These are phyloP conservation scores for Gliomastix tumulicola DNA, from an alignment of 2,329 filamentous ascomycete genomes.

Conservation along the genomic window DNA sequence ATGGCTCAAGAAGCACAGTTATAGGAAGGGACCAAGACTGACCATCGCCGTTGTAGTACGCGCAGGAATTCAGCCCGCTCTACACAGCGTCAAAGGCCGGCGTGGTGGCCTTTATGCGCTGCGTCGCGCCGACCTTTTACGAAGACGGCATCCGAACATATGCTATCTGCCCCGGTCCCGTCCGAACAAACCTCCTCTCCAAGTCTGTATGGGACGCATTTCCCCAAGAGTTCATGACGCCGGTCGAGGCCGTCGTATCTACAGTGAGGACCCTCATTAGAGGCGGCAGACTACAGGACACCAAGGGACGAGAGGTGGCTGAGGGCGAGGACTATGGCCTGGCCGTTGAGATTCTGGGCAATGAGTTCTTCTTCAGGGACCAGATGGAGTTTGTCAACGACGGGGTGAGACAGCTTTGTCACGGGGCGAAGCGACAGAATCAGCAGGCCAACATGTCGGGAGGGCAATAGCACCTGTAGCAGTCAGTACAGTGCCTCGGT, in stretches of 20 bases:
- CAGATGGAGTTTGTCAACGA: conserved; percentile 14
- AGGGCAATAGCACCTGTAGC: too few relatives aligned
- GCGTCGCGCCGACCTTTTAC: conserved; percentile 13
- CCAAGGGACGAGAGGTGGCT: conserved; percentile 11
- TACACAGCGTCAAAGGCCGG: conserved; percentile 24
- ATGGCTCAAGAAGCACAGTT: too few relatives aligned
- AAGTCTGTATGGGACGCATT: conserved; percentile 17
- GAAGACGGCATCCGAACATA: conserved; percentile 19
- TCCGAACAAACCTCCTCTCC: conserved; percentile 19
- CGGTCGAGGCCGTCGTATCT: conserved; percentile 17
- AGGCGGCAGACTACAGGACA: conserved; percentile 13
- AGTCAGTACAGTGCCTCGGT: too few relatives aligned
- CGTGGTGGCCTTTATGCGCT: conserved; percentile 23
- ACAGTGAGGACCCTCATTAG: conserved; percentile 16
- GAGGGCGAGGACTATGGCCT: conserved; percentile 14
- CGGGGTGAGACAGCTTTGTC: conserved; percentile 12
- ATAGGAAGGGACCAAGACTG: too few relatives aligned
- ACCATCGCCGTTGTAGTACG: too few relatives aligned
- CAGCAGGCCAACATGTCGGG: too few relatives aligned
- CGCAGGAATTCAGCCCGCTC: conserved; percentile 17
- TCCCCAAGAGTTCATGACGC: conserved; percentile 19
- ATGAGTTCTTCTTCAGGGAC: conserved; percentile 21
- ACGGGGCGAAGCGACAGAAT: conserved; percentile 11
- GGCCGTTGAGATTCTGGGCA: conserved; percentile 18
- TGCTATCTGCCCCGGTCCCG: conserved; percentile 21